Conservation (phyloP, 164 flowering plant genomes). For the Nymphaea colorata region DNA sequence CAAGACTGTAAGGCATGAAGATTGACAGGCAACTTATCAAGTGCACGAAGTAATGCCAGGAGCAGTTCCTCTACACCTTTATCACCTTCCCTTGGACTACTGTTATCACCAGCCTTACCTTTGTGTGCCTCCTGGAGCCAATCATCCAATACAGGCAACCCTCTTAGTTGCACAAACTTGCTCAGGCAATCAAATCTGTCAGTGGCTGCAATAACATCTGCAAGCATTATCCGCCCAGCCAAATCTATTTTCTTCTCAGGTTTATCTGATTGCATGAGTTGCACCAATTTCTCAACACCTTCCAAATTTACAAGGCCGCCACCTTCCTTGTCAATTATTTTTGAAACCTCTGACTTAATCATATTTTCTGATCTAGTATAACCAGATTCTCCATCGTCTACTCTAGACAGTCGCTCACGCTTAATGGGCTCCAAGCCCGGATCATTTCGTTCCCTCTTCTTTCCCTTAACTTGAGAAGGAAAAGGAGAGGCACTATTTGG, state of each 20-base stretch:
- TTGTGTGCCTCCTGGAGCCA: slow-evolving; percentile 93
- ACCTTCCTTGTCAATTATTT: slow-evolving; percentile 69
- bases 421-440: slow-evolving; percentile 55
- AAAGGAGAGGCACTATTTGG: slow-evolving; percentile 36
- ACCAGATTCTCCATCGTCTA: slow-evolving; percentile 58
- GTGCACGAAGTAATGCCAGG: slow-evolving; percentile 73
- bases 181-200: slow-evolving; percentile 69
- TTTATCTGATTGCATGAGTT: slow-evolving; percentile 57
- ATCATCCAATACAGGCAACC: slow-evolving; percentile 69
- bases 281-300: slow-evolving; percentile 71
- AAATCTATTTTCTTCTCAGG: slow-evolving; percentile 57
- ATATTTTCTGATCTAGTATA: slow-evolving; percentile 31
- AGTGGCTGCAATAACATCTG: slow-evolving; percentile 61
- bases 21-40: slow-evolving; percentile 84
- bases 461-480: slow-evolving; percentile 61
- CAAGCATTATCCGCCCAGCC: slow-evolving; percentile 55
- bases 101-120: slow-evolving; percentile 60
- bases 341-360: slow-evolving; percentile 58
- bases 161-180: slow-evolving; percentile 72
- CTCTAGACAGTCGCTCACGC: slow-evolving; percentile 42
- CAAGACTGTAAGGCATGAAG: slow-evolving; percentile 72
- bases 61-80: slow-evolving; percentile 75
- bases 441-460: slow-evolving; percentile 71
- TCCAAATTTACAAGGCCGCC: slow-evolving; percentile 54
- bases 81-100: slow-evolving; percentile 52